Evolutionary conservation across 2,329 filamentous ascomycete species (phyloP).

Genomic region (Neopestalotiopsis clavispora): DNA sequence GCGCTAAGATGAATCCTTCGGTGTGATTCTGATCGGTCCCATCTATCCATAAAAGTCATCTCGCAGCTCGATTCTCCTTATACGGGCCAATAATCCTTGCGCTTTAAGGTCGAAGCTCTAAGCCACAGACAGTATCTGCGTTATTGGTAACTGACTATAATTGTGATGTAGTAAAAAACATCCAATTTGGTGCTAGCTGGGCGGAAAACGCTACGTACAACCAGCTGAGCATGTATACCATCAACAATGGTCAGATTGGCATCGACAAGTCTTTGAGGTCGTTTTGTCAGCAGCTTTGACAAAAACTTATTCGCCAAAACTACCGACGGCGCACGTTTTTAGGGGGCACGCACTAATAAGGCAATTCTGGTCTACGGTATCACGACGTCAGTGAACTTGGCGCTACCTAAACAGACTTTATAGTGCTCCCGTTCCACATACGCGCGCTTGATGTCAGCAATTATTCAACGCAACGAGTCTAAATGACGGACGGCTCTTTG

Average conservation of each 20-base stretch:
- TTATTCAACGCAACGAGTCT: background rate
- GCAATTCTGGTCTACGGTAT: background rate
- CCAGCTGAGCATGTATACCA: background rate
- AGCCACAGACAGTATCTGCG: no score
- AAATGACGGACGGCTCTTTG: no score
- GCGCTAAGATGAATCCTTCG: background rate
- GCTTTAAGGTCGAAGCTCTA: no score
- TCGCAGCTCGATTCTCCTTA: background rate
- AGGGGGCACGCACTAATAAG: background rate
- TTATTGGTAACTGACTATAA: no score
- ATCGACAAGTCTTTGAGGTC: background rate
- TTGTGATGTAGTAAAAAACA: no score
- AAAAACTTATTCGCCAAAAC: background rate
- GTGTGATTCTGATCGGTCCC: background rate
- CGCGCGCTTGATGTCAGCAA: background rate
- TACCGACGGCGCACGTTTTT: background rate
- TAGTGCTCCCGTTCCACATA: background rate
- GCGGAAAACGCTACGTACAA: background rate
- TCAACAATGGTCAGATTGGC: background rate
- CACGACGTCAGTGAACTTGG: background rate
- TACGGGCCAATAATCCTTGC: no score
- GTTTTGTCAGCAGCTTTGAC: background rate
- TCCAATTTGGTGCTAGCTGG: no score
- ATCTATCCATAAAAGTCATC: background rate
- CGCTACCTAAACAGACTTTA: background rate